These are phyloP conservation scores for Glycine latifolia DNA, from an alignment of 306 rosid species.

Conservation along the genomic window DNA sequence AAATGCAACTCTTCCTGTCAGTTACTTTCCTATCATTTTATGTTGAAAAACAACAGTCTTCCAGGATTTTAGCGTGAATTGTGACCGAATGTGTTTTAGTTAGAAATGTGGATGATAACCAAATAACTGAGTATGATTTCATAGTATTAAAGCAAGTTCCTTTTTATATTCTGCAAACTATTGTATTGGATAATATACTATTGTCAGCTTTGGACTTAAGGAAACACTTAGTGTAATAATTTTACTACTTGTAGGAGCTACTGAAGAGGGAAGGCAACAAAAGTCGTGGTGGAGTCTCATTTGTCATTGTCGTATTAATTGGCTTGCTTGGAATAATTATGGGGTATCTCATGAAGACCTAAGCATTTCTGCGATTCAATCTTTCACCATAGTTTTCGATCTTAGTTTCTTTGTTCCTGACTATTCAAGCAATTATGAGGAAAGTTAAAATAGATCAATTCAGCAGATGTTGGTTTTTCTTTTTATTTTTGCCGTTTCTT, in stretches of 20 bases:
- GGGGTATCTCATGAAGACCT: slow-evolving; percentile 79
- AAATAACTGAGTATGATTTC: slow-evolving; percentile 19
- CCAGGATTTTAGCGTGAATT: background rate
- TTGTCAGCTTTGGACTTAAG: slow-evolving; percentile 22
- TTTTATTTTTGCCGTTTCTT: slow-evolving; percentile 40
- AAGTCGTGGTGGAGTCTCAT: slow-evolving; percentile 72
- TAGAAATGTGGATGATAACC: slow-evolving; percentile 5
- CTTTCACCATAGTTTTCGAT: slow-evolving; percentile 44
- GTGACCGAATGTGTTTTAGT: background rate
- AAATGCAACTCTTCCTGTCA: background rate
- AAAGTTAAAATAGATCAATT: slow-evolving; percentile 56
- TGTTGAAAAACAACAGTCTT: slow-evolving; percentile 17
- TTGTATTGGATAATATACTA: background rate
- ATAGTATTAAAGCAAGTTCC: slow-evolving; percentile 11
- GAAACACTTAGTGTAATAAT: slow-evolving; percentile 18
- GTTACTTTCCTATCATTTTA: slow-evolving; percentile 12
- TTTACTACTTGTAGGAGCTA: slow-evolving; percentile 69
- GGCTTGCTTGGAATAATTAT: slow-evolving; percentile 76
- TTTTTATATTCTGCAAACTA: slow-evolving; percentile 1
- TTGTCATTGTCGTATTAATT: slow-evolving; percentile 63
- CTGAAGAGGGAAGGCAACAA: slow-evolving; percentile 73
- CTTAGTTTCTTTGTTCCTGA: slow-evolving; percentile 50
- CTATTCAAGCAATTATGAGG: slow-evolving; percentile 57
- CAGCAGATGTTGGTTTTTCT: slow-evolving; percentile 50
- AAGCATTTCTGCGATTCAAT: slow-evolving; percentile 41